Evolutionary conservation across 2,329 filamentous ascomycete species (phyloP), one percentile per base, ranked within the genome.

Genomic region (Aspergillus brasiliensis): DNA sequence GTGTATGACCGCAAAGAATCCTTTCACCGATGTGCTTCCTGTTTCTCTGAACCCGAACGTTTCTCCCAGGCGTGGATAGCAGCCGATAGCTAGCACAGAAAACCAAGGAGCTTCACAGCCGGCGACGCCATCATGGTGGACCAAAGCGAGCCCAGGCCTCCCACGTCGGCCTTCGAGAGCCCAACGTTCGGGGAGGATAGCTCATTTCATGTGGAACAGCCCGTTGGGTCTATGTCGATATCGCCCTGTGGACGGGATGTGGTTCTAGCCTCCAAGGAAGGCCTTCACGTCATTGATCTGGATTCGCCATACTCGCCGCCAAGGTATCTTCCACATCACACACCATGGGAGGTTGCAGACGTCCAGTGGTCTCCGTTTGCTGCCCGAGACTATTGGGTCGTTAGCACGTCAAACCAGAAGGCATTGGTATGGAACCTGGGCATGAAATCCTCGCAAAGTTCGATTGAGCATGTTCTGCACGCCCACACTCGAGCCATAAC

Each of bases 321-420:
- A 17, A 89, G 92, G 17, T 89, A 92, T 69, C 83, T 97, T 67
- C 90, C 90, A 63, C 91, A 96, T 76, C 90, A 91, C 57, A 88
- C 92, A 46, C 90, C 91, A n/a, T 97, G 93, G 92, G 88, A 96
- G 54, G 93, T 97, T 5, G 92, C 94, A 10, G 94, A 97, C 75
- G 93, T 97, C 28, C 94, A 97, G 76, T 97, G 94, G 94, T 97
- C 92, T 10, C 94, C 94, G 0, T 97, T 97, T 74, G 91, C 93
- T 11, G 87, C 86, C 19, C 86, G 93, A 51, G 91, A 96, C 74
- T 93, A 93, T 70, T 97, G 94, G 93, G 90, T 97, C 17, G 91
- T 92, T 37, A 96, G 92, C 60, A 97, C 93, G 0, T 94, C 92
- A 17, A 97, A 97, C 73, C 93, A 97, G 74, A 92, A 95, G 67